Percentiles rank a stretch among this genome's conserved stretches.
Conservation (phyloP, 169 alveolate genomes). For the Plasmodium ovale region DNA sequence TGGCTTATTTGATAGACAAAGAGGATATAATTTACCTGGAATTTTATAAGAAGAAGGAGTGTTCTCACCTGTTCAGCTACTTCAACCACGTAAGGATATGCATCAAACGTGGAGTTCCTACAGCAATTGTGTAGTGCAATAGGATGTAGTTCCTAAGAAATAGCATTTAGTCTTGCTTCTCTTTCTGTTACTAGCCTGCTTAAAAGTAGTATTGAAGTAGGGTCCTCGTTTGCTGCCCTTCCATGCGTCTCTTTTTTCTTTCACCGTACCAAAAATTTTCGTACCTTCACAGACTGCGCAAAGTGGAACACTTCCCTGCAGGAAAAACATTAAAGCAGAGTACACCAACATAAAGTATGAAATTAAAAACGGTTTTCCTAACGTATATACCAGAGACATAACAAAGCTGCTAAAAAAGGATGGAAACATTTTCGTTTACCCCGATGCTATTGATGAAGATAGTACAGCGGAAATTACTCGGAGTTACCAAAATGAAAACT, state of each 20-base stretch:
- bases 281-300: conserved; percentile 15
- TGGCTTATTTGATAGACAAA: conserved; percentile 30
- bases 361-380: conserved; percentile 7
- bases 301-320: not conserved
- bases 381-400: not conserved
- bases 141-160: not conserved
- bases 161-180: not conserved
- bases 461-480: conserved; percentile 11
- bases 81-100: conserved; percentile 31
- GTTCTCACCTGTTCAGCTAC: conserved; percentile 8
- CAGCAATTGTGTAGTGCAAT: not conserved
- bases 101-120: too few relatives aligned
- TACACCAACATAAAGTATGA: conserved; percentile 37
- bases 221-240: not conserved
- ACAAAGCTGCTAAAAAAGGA: not conserved
- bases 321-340: conserved; percentile 20
- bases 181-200: too few relatives aligned
- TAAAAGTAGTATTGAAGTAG: too few relatives aligned
- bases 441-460: conserved; percentile 15
- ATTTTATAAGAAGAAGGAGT: conserved; percentile 55
- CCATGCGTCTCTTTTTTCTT: not conserved
- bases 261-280: too few relatives aligned
- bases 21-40: conserved; percentile 36
- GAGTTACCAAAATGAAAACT: conserved; percentile 14
- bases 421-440: not conserved